A percentile compares a stretch with the other conserved stretches of the same genome.
Conservation (phyloP, 2,329 filamentous ascomycete species). For the Rosellinia necatrix region DNA sequence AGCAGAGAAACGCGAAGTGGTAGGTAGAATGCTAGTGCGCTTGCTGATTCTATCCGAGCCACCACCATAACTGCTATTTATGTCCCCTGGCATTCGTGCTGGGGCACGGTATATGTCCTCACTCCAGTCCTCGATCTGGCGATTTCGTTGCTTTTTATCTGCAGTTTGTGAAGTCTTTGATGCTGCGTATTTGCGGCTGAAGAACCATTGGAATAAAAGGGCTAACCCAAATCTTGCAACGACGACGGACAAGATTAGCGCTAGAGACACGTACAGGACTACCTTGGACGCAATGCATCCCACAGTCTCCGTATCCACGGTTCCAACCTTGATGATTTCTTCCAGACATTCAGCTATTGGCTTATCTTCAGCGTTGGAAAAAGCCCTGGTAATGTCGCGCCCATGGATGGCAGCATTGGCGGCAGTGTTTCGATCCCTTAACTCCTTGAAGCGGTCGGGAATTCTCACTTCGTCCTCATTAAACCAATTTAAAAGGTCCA, state of each 20-base stretch:
- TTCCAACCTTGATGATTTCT: slow-evolving; percentile 94
- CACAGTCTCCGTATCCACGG: slow-evolving; percentile 92
- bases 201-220: slow-evolving; percentile 93
- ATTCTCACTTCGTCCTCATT: slow-evolving; percentile 78
- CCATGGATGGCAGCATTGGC: slow-evolving; percentile 72
- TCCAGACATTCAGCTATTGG: slow-evolving; percentile 83
- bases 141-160: slow-evolving; percentile 80
- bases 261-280: slow-evolving; percentile 89
- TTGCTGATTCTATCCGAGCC: slow-evolving; percentile 75
- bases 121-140: slow-evolving; percentile 97
- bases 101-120: slow-evolving; percentile 96
- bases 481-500: slow-evolving; percentile 89
- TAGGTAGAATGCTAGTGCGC: slow-evolving; percentile 84
- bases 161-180: slow-evolving; percentile 81
- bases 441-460: slow-evolving; percentile 77
- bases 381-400: slow-evolving; percentile 85
- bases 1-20: slow-evolving; percentile 91
- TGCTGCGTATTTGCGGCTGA: slow-evolving; percentile 83
- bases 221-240: slow-evolving; percentile 85
- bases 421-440: slow-evolving; percentile 68
- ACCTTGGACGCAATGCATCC: slow-evolving; percentile 98
- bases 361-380: slow-evolving; percentile 80
- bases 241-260: slow-evolving; percentile 91
- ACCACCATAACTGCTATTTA: slow-evolving; percentile 65
- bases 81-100: slow-evolving; percentile 76